Evolutionary conservation across 495 filamentous ascomycete genomes (phyloP).

Genomic region (Podospora tetraspora): DNA sequence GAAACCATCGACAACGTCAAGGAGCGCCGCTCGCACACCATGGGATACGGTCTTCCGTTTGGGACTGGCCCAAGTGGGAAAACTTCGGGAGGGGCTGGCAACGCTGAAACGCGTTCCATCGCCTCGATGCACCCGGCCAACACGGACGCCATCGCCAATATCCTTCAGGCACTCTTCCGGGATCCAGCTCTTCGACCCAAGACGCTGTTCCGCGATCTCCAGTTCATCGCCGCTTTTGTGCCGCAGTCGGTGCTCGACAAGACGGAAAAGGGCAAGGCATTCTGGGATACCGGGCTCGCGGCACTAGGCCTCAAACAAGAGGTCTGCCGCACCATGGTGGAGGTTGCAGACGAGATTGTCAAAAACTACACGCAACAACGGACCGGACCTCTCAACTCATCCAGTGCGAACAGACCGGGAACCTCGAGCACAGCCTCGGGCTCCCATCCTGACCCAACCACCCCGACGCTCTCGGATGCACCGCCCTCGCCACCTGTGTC

Average conservation of each 20-base stretch:
- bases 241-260: slow-evolving; percentile 75
- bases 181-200: slow-evolving; percentile 73
- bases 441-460: slow-evolving; percentile 13
- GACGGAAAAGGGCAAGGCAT: slow-evolving; percentile 82
- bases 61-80: slow-evolving; percentile 25
- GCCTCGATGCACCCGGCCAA: slow-evolving; percentile 42
- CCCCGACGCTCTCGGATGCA: slow-evolving; percentile 11
- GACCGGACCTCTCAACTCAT: slow-evolving; percentile 22
- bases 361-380: slow-evolving; percentile 48
- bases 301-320: slow-evolving; percentile 86
- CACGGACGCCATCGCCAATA: slow-evolving; percentile 72
- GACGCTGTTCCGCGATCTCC: slow-evolving; percentile 89
- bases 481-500: slow-evolving; percentile 22
- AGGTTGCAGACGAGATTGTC: slow-evolving; percentile 72
- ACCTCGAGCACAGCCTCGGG: slow-evolving; percentile 21
- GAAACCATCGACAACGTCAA: slow-evolving; percentile 64
- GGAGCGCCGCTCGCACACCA: slow-evolving; percentile 58
- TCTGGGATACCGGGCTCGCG: slow-evolving; percentile 88
- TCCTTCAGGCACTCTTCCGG: slow-evolving; percentile 74
- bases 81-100: slow-evolving; percentile 23
- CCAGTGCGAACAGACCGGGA: slow-evolving; percentile 20
- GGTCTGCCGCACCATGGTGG: slow-evolving; percentile 83
- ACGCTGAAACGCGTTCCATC: slow-evolving; percentile 40
- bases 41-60: slow-evolving; percentile 33
- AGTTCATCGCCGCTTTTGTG: slow-evolving; percentile 92